A percentile compares a stretch with the other conserved stretches of the same genome.
These are phyloP conservation scores for Hyphopichia buzzinii DNA, from an alignment of 1,139 yeast genomes.

Conservation along the genomic window DNA sequence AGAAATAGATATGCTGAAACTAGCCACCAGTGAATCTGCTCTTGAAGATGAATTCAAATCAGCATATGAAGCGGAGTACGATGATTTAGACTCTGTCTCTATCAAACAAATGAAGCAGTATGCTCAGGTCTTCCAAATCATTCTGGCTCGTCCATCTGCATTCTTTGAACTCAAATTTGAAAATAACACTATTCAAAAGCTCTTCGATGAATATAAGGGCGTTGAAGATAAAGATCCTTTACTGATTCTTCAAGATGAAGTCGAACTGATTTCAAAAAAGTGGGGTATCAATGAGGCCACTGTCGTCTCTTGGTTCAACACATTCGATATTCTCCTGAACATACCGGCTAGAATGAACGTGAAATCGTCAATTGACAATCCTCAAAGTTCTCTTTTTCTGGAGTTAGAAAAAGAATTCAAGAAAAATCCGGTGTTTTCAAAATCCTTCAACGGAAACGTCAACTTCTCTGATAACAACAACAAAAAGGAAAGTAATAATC, in stretches of 20 bases:
- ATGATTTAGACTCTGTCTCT: background rate
- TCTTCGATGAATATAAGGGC: constrained; percentile 18
- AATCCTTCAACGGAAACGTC: background rate
- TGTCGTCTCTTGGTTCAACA: constrained; percentile 31
- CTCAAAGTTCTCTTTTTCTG: background rate
- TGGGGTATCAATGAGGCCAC: constrained; percentile 14
- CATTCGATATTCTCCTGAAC: constrained; percentile 24
- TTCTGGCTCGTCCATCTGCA: background rate
- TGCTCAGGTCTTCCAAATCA: background rate
- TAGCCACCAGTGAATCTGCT: background rate
- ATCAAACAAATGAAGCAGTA: background rate
- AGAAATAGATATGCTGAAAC: background rate
- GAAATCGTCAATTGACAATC: background rate
- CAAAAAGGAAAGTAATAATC: constrained; percentile 6
- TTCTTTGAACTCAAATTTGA: constrained; percentile 28
- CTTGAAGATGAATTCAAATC: background rate
- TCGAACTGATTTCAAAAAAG: constrained; percentile 13
- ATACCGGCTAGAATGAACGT: constrained; percentile 14
- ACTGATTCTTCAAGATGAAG: constrained; percentile 7
- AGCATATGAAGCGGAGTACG: background rate
- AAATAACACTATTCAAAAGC: constrained; percentile 20
- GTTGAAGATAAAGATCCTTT: background rate
- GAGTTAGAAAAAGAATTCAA: background rate
- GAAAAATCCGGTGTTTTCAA: background rate
- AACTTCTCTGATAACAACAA: constrained; percentile 6